phyloP scores from a whole-genome alignment of 768 basidiomycete genomes.

The Mycena vitilis region DNA sequence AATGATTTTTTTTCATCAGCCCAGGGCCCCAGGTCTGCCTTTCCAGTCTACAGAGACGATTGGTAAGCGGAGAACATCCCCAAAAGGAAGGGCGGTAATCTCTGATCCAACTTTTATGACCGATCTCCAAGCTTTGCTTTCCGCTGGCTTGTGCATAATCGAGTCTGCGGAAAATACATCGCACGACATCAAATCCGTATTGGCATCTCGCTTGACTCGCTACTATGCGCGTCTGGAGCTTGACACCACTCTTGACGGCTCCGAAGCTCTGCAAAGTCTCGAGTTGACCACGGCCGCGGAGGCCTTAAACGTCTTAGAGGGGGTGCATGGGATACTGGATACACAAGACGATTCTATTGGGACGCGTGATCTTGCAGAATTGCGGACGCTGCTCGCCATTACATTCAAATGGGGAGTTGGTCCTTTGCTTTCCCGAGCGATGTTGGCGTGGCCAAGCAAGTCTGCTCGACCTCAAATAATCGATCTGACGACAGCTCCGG shows the following conservation, averaged over 20 bases:
- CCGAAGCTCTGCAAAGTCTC: slow-evolving; percentile 51
- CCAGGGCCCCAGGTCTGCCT: too few species aligned
- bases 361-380: slow-evolving; percentile 70
- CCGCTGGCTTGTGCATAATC: slow-evolving; percentile 51
- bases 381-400: slow-evolving; percentile 75
- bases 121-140: slow-evolving; percentile 37
- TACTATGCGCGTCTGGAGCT: slow-evolving; percentile 51
- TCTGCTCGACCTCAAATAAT: slow-evolving; percentile 46
- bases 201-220: slow-evolving; percentile 52
- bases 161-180: slow-evolving; percentile 45
- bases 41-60: too few species aligned
- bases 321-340: slow-evolving; percentile 58
- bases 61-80: background rate
- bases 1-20: too few species aligned
- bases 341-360: slow-evolving; percentile 57
- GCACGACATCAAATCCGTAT: slow-evolving; percentile 49
- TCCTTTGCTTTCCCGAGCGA: slow-evolving; percentile 60
- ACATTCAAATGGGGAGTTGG: slow-evolving; percentile 79
- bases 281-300: slow-evolving; percentile 67
- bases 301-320: slow-evolving; percentile 61
- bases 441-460: slow-evolving; percentile 52
- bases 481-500: slow-evolving; percentile 55
- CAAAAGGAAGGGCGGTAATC: background rate
- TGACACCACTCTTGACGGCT: slow-evolving; percentile 29
- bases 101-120: slow-evolving; percentile 6